phyloP scores from a whole-genome alignment of 176 grass and related monocot genomes.

The Zea luxurians region DNA sequence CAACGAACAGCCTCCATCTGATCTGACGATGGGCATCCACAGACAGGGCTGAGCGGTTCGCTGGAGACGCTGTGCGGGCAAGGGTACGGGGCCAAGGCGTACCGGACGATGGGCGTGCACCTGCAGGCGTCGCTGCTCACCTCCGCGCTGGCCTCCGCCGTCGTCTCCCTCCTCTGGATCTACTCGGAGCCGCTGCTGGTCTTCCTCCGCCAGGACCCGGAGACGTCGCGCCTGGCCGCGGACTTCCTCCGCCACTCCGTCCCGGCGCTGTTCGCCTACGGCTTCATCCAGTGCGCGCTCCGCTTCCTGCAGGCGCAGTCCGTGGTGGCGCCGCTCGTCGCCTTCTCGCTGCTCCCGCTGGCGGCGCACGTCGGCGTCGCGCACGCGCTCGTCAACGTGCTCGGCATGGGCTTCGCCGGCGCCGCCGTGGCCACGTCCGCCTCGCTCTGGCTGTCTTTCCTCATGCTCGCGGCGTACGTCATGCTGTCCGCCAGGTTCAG shows the following conservation, averaged over 20 bases:
- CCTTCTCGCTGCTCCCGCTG: constrained; percentile 36
- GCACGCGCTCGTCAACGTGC: constrained; percentile 33
- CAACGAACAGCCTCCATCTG: too few species aligned
- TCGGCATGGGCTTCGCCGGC: constrained; percentile 41
- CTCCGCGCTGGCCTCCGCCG: constrained; percentile 29
- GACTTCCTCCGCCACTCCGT: constrained; percentile 34
- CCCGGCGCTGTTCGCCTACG: constrained; percentile 44
- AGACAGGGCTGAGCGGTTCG: constrained; percentile 49
- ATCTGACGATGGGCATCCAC: neutral
- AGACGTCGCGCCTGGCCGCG: constrained; percentile 31
- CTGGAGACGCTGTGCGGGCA: constrained; percentile 50
- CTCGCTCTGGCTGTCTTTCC: constrained; percentile 42
- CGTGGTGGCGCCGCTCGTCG: constrained; percentile 45
- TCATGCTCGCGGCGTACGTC: constrained; percentile 44
- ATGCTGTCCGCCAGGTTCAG: constrained; percentile 26
- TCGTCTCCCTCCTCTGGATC: constrained; percentile 46
- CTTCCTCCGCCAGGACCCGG: constrained; percentile 42
- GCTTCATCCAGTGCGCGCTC: constrained; percentile 50
- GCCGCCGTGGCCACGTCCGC: constrained; percentile 32
- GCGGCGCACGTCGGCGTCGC: constrained; percentile 40
- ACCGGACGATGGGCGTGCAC: constrained; percentile 47
- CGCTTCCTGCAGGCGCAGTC: constrained; percentile 59
- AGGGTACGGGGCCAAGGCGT: constrained; percentile 42
- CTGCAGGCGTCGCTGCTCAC: constrained; percentile 47
- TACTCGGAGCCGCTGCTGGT: constrained; percentile 43